These are phyloP conservation scores for Trichocomaceae sp. DNA, from an alignment of 2,329 filamentous ascomycete species.

Conservation along the genomic window DNA sequence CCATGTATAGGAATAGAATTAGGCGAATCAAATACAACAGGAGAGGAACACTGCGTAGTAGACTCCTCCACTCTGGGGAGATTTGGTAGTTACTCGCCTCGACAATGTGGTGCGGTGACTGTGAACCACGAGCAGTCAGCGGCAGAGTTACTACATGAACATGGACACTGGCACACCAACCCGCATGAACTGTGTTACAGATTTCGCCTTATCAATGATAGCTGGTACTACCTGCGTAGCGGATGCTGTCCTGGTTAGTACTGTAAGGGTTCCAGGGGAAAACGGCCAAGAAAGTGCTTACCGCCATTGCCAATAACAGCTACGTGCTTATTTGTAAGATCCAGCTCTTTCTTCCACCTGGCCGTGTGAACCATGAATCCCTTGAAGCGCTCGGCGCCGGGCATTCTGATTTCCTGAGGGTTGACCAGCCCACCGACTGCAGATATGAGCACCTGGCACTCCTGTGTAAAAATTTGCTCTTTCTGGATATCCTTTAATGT, in stretches of 20 bases:
- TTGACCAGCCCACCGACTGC: constrained; percentile 23
- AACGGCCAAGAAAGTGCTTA: background rate
- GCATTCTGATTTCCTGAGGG: constrained; percentile 21
- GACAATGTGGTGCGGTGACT: constrained; percentile 8
- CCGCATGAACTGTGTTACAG: constrained; percentile 4
- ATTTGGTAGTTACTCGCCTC: background rate
- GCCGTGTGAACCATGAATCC: constrained; percentile 26
- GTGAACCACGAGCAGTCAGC: background rate
- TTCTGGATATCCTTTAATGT: background rate
- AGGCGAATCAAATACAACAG: background rate
- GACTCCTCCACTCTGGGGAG: background rate
- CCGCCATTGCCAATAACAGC: constrained; percentile 27
- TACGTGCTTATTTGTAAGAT: constrained; percentile 22
- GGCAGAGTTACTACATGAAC: too few species aligned
- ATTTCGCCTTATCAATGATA: constrained; percentile 1
- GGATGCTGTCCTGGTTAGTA: background rate
- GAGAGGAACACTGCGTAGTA: background rate
- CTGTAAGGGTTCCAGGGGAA: too few species aligned
- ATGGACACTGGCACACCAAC: background rate
- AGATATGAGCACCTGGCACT: constrained; percentile 17
- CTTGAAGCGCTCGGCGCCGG: constrained; percentile 23
- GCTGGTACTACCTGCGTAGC: constrained; percentile 5
- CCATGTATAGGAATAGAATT: constrained; percentile 3
- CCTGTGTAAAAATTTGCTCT: background rate
- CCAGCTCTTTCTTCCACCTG: constrained; percentile 21